phyloP scores from a whole-genome alignment of 2,329 filamentous ascomycete genomes.

The Alternaria dauci region DNA sequence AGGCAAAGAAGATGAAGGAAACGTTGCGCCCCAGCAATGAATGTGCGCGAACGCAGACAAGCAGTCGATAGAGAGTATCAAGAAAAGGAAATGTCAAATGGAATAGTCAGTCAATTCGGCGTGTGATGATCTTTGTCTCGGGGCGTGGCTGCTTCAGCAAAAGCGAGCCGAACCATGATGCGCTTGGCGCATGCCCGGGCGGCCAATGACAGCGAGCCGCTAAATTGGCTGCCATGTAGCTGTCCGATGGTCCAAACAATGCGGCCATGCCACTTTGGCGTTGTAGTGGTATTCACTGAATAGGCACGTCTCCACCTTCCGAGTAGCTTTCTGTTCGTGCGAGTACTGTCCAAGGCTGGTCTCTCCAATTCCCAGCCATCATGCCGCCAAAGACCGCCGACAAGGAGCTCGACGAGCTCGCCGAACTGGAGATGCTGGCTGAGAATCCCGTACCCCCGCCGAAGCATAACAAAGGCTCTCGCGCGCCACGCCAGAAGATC shows the following conservation, averaged over 20 bases:
- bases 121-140: constrained; percentile 50
- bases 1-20: constrained; percentile 34
- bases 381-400: constrained; percentile 55
- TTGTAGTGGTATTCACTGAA: constrained; percentile 3
- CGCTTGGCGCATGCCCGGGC: constrained; percentile 30
- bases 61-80: constrained; percentile 20
- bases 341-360: neutral
- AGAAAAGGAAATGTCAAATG: constrained; percentile 29
- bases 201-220: constrained; percentile 36
- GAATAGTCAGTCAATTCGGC: constrained; percentile 29
- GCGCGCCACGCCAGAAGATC: constrained; percentile 54
- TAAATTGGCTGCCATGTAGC: constrained; percentile 35
- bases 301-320: neutral
- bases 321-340: neutral
- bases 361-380: neutral
- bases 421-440: constrained; percentile 51
- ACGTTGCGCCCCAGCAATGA: constrained; percentile 25
- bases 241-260: constrained; percentile 23
- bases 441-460: constrained; percentile 45
- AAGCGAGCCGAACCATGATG: constrained; percentile 33
- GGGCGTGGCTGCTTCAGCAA: constrained; percentile 45
- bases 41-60: constrained; percentile 22
- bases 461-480: constrained; percentile 54
- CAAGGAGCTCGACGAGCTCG: constrained; percentile 61
- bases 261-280: neutral